Base-by-base conservation (phyloP, 2,329 filamentous ascomycete species). In the Pseudocercospora musae region DNA sequence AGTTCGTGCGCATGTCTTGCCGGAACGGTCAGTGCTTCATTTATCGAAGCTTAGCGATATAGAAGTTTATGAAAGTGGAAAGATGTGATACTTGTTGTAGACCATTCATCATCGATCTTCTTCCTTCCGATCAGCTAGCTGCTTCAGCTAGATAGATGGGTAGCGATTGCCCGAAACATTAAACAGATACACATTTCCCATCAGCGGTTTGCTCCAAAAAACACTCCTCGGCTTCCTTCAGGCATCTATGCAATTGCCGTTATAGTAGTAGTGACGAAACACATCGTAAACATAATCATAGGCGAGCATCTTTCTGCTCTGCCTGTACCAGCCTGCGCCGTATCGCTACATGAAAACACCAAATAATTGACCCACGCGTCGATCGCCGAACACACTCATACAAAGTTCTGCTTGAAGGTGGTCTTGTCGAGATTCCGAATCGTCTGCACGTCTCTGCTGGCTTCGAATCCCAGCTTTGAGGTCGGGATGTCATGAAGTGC, bases 381-480 rank as follows among this genome's bases (percentile, higher is more conserved):
- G 3, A 33, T 18, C n/a, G 31, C 27, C 20, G 10, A 6, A 20
- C 18, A 15, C 18, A 13, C 50, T 63, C 23, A 63, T 21, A 59
- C 57, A 40, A 63, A 70, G 57, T 70, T 71, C 20, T 65, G 65
- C 64, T 74, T 74, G 65, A 76, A 71, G 2, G 72, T 75, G 9
- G 73, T 70, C 67, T 75, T 76, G 66, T 76, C 75, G 20, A 76
- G 64, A 57, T 73, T 73, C 37, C 75, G 71, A 21, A 76, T 63
- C 6, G 73, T 71, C 56, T 75, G 72, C 25, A 75, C 70, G 46
- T 76, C 75, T 9, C 74, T 69, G 29, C 67, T 74, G 3, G 70
- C 73, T 64, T 76, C 73, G 62, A 76, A 77, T 9, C 74, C 75
- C 27, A 76, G 70, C 68, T 76, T 76, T 60, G 76, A 73, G 29